Conservation (phyloP, 352 stramenopile genomes). For the Blastocystis sp. region DNA sequence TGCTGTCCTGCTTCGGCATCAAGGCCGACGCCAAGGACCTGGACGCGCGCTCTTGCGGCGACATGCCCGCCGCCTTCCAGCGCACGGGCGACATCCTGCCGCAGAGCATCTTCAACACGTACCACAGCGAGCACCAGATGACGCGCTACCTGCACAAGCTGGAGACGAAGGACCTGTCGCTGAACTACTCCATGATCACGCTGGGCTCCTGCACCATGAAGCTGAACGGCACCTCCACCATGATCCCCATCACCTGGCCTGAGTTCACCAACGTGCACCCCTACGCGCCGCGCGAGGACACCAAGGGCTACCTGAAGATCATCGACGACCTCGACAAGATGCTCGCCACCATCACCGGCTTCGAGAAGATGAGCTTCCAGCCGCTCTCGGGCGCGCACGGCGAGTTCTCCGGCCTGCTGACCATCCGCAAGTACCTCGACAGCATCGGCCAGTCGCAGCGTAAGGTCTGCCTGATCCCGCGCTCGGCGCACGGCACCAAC, state of each 20-base stretch:
- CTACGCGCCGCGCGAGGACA: constrained; percentile 90
- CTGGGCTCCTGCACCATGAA: constrained; percentile 99
- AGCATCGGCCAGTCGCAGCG: constrained; percentile 85
- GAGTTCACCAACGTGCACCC: constrained; percentile 95
- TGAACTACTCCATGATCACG: constrained; percentile 99
- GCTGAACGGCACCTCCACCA: constrained; percentile 92
- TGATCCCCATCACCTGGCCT: constrained; percentile 92
- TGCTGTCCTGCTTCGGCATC: constrained; percentile 81
- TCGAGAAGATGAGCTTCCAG: constrained; percentile 91
- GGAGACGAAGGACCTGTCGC: constrained; percentile 93
- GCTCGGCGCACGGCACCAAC: constrained; percentile 97
- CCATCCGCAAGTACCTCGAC: constrained; percentile 91
- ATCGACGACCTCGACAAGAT: constrained; percentile 78
- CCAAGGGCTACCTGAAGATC: constrained; percentile 90
- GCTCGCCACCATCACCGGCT: constrained; percentile 94
- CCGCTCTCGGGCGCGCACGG: constrained; percentile 94
- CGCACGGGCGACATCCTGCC: constrained; percentile 78
- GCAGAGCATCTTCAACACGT: constrained; percentile 92
- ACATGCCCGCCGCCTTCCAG: constrained; percentile 59
- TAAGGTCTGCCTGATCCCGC: constrained; percentile 95
- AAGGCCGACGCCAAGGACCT: constrained; percentile 74
- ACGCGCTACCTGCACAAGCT: constrained; percentile 94
- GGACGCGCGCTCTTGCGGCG: constrained; percentile 42
- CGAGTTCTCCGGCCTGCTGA: constrained; percentile 92
- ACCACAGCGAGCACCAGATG: constrained; percentile 87